Evolutionary conservation across 2,329 filamentous ascomycete species (phyloP).

Genomic region (Xylogone sp.): DNA sequence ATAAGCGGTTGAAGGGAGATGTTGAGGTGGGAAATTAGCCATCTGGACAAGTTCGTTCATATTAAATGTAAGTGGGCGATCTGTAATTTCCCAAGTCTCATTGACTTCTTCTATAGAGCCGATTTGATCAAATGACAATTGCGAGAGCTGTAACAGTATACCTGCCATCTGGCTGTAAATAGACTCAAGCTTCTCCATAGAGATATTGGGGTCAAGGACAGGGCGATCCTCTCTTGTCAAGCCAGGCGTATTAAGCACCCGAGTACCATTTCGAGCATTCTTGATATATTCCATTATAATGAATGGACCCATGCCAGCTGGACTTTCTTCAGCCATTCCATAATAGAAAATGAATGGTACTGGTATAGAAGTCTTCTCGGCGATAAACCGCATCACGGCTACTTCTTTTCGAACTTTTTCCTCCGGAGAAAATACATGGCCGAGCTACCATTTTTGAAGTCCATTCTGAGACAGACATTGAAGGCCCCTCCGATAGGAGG

Average conservation of each 20-base stretch:
- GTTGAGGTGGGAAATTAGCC: slow-evolving; percentile 15
- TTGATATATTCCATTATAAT: slow-evolving; percentile 10
- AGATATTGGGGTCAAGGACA: too few species aligned
- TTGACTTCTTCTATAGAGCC: too few species aligned
- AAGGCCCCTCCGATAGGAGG: too few species aligned
- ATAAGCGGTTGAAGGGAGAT: slow-evolving; percentile 26
- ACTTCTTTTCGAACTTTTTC: slow-evolving; percentile 13
- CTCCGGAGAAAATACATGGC: too few species aligned
- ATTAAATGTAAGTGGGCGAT: slow-evolving; percentile 36
- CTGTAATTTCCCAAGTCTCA: slow-evolving; percentile 24
- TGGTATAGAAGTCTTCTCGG: slow-evolving; percentile 10
- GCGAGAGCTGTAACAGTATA: slow-evolving; percentile 3
- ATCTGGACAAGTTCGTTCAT: slow-evolving; percentile 36
- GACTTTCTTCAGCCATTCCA: too few species aligned
- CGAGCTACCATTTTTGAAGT: too few species aligned
- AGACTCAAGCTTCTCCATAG: background rate
- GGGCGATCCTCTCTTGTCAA: too few species aligned
- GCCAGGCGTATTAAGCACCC: too few species aligned
- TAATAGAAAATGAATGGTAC: slow-evolving; percentile 11
- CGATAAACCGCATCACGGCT: slow-evolving; percentile 9
- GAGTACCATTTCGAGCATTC: background rate
- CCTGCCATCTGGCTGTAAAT: slow-evolving; percentile 1
- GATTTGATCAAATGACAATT: slow-evolving; percentile 2
- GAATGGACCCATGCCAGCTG: slow-evolving; percentile 13
- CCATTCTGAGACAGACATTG: too few species aligned